Conservation (phyloP, 1,284 basidiomycete genomes). For the Fomitopsis palustris region DNA sequence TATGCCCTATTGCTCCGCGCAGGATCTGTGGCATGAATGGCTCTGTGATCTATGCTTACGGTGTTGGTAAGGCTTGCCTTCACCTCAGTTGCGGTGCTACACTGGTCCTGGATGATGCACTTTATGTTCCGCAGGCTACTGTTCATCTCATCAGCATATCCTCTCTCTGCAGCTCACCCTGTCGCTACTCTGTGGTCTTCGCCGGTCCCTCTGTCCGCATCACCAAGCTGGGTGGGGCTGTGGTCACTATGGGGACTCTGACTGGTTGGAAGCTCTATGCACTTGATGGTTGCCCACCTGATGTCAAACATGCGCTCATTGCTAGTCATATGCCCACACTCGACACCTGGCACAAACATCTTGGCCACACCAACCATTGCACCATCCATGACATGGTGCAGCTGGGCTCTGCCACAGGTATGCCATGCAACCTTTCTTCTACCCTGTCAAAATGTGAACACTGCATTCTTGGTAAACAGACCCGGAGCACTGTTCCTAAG, state of each 20-base stretch:
- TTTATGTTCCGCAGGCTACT: not conserved
- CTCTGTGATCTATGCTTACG: not conserved
- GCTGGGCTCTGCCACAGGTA: conserved; percentile 26
- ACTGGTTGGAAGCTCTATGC: not conserved
- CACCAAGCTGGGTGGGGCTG: not conserved
- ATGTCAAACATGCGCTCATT: not conserved
- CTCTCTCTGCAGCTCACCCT: not conserved
- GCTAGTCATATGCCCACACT: not conserved
- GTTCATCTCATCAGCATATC: not conserved
- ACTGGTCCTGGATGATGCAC: not conserved
- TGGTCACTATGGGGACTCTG: not conserved
- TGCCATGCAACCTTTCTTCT: conserved; percentile 23
- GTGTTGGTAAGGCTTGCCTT: not conserved
- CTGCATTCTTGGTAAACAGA: conserved; percentile 18
- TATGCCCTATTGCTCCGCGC: not conserved
- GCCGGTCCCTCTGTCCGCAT: not conserved
- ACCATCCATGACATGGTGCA: conserved; percentile 26
- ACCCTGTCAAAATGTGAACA: conserved; percentile 21
- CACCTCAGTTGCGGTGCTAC: not conserved
- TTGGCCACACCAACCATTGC: not conserved
- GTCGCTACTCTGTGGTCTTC: not conserved
- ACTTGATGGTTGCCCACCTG: not conserved
- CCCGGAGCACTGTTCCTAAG: conserved; percentile 8
- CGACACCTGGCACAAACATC: not conserved
- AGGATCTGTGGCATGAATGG: not conserved